Percentiles rank a stretch among this genome's conserved stretches.
These are phyloP conservation scores for Helminthosporium solani DNA, from an alignment of 2,329 filamentous ascomycete genomes.

Conservation along the genomic window DNA sequence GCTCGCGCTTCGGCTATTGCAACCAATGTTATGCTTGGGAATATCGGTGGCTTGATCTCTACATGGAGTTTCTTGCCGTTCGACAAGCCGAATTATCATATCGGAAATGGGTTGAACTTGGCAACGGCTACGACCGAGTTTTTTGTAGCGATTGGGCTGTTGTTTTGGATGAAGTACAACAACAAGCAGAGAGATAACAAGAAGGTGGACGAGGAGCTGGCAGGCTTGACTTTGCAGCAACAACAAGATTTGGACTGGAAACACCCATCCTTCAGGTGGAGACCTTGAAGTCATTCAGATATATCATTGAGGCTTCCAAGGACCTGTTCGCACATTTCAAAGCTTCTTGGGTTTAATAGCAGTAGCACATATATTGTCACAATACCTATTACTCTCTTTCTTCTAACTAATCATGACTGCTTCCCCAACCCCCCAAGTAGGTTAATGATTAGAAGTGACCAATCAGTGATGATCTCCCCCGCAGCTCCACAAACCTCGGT, in stretches of 20 bases:
- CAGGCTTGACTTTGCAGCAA: constrained; percentile 45
- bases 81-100: constrained; percentile 66
- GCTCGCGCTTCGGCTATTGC: constrained; percentile 67
- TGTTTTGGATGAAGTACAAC: constrained; percentile 63
- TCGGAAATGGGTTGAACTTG: constrained; percentile 71
- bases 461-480: constrained; percentile 1
- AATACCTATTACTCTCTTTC: too few relatives aligned
- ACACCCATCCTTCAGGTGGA: constrained; percentile 67
- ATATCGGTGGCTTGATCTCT: constrained; percentile 67
- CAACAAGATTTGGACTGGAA: constrained; percentile 42
- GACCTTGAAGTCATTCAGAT: constrained; percentile 40
- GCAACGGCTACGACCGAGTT: constrained; percentile 61
- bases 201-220: constrained; percentile 58
- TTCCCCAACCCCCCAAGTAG: too few relatives aligned
- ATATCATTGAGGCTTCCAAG: too few relatives aligned
- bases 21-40: constrained; percentile 70
- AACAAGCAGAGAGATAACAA: constrained; percentile 60
- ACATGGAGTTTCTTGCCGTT: constrained; percentile 65
- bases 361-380: too few relatives aligned
- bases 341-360: too few relatives aligned
- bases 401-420: too few relatives aligned
- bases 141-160: constrained; percentile 51
- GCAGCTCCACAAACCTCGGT: constrained; percentile 1
- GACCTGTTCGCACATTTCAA: too few relatives aligned
- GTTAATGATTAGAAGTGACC: constrained; percentile 1